A percentile compares a stretch with the other conserved stretches of the same genome.
phyloP scores from a whole-genome alignment of 257 asterid species.

The Primulina huaijiensis region DNA sequence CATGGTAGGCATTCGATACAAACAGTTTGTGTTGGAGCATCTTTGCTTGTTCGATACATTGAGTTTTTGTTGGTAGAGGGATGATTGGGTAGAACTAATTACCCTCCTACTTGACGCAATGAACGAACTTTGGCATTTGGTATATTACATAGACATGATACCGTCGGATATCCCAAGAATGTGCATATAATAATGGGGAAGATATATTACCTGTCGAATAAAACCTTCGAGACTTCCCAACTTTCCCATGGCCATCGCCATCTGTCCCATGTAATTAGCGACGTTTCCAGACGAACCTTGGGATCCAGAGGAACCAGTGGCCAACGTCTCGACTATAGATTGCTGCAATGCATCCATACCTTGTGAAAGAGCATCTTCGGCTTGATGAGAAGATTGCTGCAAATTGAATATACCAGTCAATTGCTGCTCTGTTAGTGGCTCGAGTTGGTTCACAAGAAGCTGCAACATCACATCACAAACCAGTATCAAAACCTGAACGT shows the following conservation, averaged over 20 bases:
- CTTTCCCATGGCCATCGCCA: conserved; percentile 99
- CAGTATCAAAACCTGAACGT: conserved; percentile 17
- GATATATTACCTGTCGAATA: conserved; percentile 60
- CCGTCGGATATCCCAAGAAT: not conserved
- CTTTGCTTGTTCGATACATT: too few species aligned
- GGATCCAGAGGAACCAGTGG: conserved; percentile 58
- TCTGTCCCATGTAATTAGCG: conserved; percentile 93
- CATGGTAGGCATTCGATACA: not conserved
- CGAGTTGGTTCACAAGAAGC: conserved; percentile 78
- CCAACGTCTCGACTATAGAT: conserved; percentile 82
- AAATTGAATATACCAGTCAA: conserved; percentile 54
- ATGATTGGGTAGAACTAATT: too few species aligned
- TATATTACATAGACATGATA: not conserved
- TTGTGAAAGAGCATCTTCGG: conserved; percentile 95
- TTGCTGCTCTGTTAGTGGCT: conserved; percentile 92
- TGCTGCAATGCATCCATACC: conserved; percentile 95
- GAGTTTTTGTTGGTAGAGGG: not conserved
- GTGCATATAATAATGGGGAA: not conserved
- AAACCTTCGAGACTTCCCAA: conserved; percentile 88
- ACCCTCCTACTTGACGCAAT: too few species aligned
- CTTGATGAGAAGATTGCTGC: conserved; percentile 83
- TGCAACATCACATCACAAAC: conserved; percentile 35
- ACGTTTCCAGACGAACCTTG: conserved; percentile 79
- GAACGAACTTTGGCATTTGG: not conserved
- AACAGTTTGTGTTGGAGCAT: not conserved